Conservation (phyloP, 2,329 filamentous ascomycete genomes). For the Verticillium albo-atrum region DNA sequence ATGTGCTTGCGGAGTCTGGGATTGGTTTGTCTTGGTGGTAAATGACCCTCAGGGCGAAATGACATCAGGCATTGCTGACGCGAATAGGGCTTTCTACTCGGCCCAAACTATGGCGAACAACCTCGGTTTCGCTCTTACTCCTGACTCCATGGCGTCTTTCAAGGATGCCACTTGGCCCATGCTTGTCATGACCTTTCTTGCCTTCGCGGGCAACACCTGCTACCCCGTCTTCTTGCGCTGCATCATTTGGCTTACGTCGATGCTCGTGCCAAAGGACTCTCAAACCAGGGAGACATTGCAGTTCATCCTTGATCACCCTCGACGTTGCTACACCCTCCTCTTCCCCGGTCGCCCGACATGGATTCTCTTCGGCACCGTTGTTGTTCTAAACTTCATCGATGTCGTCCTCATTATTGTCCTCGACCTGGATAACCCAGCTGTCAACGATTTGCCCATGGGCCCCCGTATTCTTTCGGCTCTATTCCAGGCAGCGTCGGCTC, state of each 20-base stretch:
- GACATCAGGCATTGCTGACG: neutral
- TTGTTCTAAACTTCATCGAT: constrained; percentile 50
- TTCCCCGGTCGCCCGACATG: constrained; percentile 58
- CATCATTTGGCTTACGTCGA: constrained; percentile 52
- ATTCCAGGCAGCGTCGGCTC: constrained; percentile 51
- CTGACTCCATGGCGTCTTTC: constrained; percentile 49
- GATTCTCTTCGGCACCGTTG: constrained; percentile 46
- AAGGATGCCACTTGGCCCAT: constrained; percentile 36
- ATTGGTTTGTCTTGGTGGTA: constrained; percentile 44
- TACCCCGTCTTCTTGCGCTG: constrained; percentile 56
- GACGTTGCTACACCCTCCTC: constrained; percentile 58
- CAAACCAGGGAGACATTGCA: constrained; percentile 38
- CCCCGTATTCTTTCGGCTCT: constrained; percentile 50
- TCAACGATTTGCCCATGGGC: constrained; percentile 37
- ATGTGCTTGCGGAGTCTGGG: constrained; percentile 32
- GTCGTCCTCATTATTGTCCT: constrained; percentile 48
- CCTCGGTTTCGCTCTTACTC: constrained; percentile 49
- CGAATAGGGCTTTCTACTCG: constrained; percentile 39
- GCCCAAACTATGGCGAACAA: constrained; percentile 48
- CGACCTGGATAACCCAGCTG: constrained; percentile 46
- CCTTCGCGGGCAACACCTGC: constrained; percentile 48
- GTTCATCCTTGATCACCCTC: constrained; percentile 59
- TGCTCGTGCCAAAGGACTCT: constrained; percentile 32
- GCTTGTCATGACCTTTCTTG: constrained; percentile 42
- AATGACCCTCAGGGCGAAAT: constrained; percentile 13